A percentile compares a stretch with the other conserved stretches of the same genome.
Conservation (phyloP, 768 basidiomycete species). For the Pulveroboletus sp. region DNA sequence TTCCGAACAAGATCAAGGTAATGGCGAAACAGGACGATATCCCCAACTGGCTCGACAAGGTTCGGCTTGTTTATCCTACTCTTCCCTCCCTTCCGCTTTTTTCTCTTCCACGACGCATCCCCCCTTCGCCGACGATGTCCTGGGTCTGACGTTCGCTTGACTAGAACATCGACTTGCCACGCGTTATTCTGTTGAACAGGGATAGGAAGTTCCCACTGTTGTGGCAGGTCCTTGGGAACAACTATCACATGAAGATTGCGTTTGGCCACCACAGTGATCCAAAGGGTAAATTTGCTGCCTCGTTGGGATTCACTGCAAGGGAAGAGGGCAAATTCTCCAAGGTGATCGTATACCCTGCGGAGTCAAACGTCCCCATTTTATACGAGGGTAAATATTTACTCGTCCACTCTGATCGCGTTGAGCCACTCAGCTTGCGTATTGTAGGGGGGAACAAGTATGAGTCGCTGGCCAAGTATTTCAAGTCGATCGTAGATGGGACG, state of each 20-base stretch:
- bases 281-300: conserved; percentile 52
- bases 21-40: conserved; percentile 55
- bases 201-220: conserved; percentile 72
- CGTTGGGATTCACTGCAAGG: conserved; percentile 54
- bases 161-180: conserved; percentile 41
- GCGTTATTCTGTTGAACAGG: conserved; percentile 68
- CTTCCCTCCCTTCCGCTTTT: background rate
- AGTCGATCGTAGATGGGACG: conserved; percentile 63
- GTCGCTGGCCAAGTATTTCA: conserved; percentile 68
- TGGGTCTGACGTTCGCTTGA: background rate
- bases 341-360: conserved; percentile 65
- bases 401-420: background rate
- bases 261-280: conserved; percentile 65
- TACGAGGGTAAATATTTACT: conserved; percentile 56
- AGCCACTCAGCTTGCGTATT: background rate
- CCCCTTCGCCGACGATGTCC: background rate
- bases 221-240: conserved; percentile 77
- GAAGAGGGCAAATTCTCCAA: conserved; percentile 53
- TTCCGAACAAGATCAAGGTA: conserved; percentile 68
- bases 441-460: conserved; percentile 71
- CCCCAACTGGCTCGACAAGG: conserved; percentile 63
- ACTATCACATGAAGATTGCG: conserved; percentile 56
- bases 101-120: background rate
- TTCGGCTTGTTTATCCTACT: conserved; percentile 28
- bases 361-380: conserved; percentile 48